Conservation (phyloP, 345 rosid species). For the Bruguiera parviflora region DNA sequence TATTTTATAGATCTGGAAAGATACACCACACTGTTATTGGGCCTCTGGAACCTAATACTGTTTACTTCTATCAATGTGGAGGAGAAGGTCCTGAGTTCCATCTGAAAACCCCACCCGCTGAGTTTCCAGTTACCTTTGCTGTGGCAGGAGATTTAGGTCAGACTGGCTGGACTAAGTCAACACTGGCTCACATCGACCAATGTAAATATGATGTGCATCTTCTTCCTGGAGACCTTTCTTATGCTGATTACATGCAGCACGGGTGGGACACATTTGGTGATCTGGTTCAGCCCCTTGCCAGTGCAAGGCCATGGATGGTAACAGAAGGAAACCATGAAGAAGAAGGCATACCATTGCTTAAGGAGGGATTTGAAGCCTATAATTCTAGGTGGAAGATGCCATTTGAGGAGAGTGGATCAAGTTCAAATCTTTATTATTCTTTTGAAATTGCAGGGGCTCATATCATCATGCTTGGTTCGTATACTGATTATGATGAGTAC, state of each 20-base stretch:
- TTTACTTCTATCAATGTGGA: conserved; percentile 78
- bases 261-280: conserved; percentile 92
- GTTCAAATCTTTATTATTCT: conserved; percentile 87
- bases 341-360: conserved; percentile 64
- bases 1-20: conserved; percentile 80
- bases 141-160: conserved; percentile 97
- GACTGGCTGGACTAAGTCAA: conserved; percentile 94
- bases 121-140: conserved; percentile 76
- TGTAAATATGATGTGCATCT: conserved; percentile 76
- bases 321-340: conserved; percentile 91
- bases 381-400: conserved; percentile 98
- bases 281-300: conserved; percentile 87
- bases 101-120: conserved; percentile 76
- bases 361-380: conserved; percentile 66
- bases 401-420: conserved; percentile 77
- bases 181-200: conserved; percentile 69
- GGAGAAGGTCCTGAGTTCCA: conserved; percentile 81
- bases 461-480: conserved; percentile 84
- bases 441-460: conserved; percentile 88
- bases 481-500: conserved; percentile 56
- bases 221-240: conserved; percentile 96
- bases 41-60: conserved; percentile 58
- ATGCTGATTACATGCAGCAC: conserved; percentile 82
- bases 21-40: conserved; percentile 88
- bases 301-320: conserved; percentile 98